A percentile compares a stretch with the other conserved stretches of the same genome.
phyloP scores from a whole-genome alignment of 1,284 basidiomycete genomes.

The Anthracocystis panici-leucophaei region DNA sequence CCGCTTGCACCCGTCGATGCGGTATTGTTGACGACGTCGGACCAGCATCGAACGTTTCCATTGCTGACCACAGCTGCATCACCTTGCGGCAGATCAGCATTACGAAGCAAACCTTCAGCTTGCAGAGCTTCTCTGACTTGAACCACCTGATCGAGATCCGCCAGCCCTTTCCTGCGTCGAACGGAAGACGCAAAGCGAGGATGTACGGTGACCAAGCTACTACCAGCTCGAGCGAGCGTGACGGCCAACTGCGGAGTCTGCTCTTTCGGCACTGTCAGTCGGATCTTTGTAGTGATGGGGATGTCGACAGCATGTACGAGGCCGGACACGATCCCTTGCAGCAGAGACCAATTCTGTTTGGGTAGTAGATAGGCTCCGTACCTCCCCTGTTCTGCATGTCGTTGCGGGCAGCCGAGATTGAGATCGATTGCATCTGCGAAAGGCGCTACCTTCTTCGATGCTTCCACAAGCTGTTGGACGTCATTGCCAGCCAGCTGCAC shows the following conservation, averaged over 20 bases:
- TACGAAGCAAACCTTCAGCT: conserved; percentile 61
- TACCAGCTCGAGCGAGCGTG: conserved; percentile 76
- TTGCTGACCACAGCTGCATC: conserved; percentile 78
- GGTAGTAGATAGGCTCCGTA: conserved; percentile 80
- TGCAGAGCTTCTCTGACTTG: conserved; percentile 71
- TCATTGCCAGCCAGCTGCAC: conserved; percentile 81
- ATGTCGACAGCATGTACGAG: conserved; percentile 69
- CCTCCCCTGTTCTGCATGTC: conserved; percentile 76
- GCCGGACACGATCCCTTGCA: conserved; percentile 75
- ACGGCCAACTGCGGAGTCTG: conserved; percentile 75
- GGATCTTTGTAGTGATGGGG: conserved; percentile 77
- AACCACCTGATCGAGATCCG: conserved; percentile 76
- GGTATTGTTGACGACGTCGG: conserved; percentile 75
- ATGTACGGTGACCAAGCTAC: conserved; percentile 78
- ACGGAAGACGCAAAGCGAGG: conserved; percentile 78
- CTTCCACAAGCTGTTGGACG: conserved; percentile 74
- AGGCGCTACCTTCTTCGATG: conserved; percentile 74
- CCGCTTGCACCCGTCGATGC: conserved; percentile 77
- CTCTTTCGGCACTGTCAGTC: conserved; percentile 71
- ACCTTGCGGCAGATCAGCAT: conserved; percentile 56
- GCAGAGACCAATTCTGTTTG: conserved; percentile 77
- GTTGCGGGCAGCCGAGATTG: conserved; percentile 79
- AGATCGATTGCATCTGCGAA: conserved; percentile 75
- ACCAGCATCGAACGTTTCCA: conserved; percentile 78
- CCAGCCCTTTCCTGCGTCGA: conserved; percentile 77